These are phyloP conservation scores for Proliferodiscus dingleyae DNA, from an alignment of 2,329 filamentous ascomycete species.

Conservation along the genomic window DNA sequence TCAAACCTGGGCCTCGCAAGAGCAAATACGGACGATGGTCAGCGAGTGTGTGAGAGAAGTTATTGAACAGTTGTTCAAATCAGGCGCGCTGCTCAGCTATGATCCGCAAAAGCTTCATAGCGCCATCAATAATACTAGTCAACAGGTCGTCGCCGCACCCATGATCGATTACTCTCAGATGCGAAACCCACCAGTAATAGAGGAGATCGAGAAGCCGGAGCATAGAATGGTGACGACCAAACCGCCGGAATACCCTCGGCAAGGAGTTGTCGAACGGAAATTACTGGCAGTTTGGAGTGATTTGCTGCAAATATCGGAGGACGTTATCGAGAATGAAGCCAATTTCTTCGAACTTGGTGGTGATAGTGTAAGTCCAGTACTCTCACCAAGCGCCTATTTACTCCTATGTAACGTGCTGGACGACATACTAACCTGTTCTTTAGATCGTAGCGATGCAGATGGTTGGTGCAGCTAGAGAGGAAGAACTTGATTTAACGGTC, in stretches of 20 bases:
- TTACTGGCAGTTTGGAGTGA: conserved; percentile 16
- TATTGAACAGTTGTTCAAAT: conserved; percentile 10
- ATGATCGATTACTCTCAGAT: conserved; percentile 8
- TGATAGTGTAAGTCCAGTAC: conserved; percentile 26
- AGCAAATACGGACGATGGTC: conserved; percentile 3
- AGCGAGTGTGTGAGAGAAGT: conserved; percentile 7
- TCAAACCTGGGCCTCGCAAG: neutral
- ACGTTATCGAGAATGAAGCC: conserved; percentile 21
- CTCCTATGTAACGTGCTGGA: too few relatives aligned
- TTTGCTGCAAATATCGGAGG: conserved; percentile 13
- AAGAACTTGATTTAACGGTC: conserved; percentile 36
- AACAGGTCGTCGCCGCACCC: neutral
- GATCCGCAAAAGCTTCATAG: neutral
- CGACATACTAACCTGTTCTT: too few relatives aligned
- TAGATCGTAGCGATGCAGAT: conserved; percentile 37
- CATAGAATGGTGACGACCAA: neutral
- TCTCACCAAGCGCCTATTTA: too few relatives aligned
- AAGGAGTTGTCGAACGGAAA: conserved; percentile 7
- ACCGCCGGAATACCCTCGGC: neutral
- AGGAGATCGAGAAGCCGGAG: neutral
- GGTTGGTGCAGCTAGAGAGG: conserved; percentile 34
- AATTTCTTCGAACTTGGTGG: conserved; percentile 38
- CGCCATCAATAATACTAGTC: neutral
- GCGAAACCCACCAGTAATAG: neutral
- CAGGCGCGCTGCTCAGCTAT: neutral